Evolutionary conservation across 2,329 filamentous ascomycete species (phyloP).

Genomic region (Trichophyton simii): DNA sequence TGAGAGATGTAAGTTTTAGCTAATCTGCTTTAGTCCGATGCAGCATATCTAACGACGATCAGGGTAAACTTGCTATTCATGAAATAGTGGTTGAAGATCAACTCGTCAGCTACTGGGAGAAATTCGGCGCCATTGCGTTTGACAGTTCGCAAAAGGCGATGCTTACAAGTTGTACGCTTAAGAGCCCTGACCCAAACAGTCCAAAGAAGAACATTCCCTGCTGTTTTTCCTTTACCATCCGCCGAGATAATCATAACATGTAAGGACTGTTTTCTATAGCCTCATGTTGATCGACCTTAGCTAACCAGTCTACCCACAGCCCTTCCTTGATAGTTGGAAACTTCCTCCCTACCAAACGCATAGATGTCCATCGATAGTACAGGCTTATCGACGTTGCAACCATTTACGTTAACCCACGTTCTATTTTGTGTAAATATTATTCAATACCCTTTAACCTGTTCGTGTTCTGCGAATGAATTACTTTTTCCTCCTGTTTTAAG

Average conservation of each 20-base stretch:
- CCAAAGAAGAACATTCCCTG: conserved; percentile 69
- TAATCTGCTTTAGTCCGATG: neutral
- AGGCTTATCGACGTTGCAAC: neutral
- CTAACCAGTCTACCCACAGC: conserved; percentile 35
- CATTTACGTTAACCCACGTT: neutral
- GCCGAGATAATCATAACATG: conserved; percentile 92
- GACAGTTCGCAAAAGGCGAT: conserved; percentile 89
- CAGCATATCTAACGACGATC: conserved; percentile 1
- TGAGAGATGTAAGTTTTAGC: conserved; percentile 64
- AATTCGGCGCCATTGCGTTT: conserved; percentile 95
- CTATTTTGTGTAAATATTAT: neutral
- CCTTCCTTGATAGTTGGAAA: conserved; percentile 93
- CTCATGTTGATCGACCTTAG: neutral
- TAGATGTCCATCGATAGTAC: conserved; percentile 21
- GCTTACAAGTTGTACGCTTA: conserved; percentile 81
- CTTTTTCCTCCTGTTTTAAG: neutral
- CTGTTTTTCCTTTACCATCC: conserved; percentile 95
- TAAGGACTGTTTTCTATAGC: conserved; percentile 39
- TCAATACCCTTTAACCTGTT: neutral
- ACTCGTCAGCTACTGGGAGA: conserved; percentile 95
- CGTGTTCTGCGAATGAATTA: neutral
- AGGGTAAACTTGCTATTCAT: conserved; percentile 91
- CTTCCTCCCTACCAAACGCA: conserved; percentile 74
- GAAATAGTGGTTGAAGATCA: conserved; percentile 93
- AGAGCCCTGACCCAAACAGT: conserved; percentile 60